Percentiles rank a stretch among this genome's conserved stretches.
Evolutionary conservation across 768 basidiomycete species (phyloP).

Genomic region (Pisolithus tinctorius): DNA sequence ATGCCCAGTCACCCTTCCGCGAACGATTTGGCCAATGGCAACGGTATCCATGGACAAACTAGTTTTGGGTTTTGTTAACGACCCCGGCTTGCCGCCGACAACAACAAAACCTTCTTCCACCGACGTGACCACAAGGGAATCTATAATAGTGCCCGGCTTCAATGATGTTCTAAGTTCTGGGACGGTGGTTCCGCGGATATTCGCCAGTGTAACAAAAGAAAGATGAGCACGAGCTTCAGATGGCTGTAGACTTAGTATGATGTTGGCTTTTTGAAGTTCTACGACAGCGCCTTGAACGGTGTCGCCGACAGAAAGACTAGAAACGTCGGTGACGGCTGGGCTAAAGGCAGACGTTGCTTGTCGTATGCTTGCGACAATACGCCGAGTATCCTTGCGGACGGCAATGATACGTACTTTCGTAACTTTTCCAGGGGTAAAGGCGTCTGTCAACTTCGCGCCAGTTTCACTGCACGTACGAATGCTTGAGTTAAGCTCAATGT

Average conservation of each 20-base stretch:
- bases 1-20: conserved; percentile 76
- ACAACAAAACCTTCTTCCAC: conserved; percentile 82
- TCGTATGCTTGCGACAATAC: conserved; percentile 80
- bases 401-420: conserved; percentile 76
- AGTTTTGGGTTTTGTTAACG: conserved; percentile 39
- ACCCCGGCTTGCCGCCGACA: conserved; percentile 66
- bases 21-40: conserved; percentile 63
- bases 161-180: conserved; percentile 58
- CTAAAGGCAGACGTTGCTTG: conserved; percentile 58
- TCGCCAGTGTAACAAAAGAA: conserved; percentile 85
- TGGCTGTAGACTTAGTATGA: conserved; percentile 65
- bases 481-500: neutral
- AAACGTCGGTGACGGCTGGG: conserved; percentile 52
- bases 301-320: conserved; percentile 70
- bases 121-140: conserved; percentile 82
- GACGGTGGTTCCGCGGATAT: conserved; percentile 59
- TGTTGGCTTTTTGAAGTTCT: conserved; percentile 83
- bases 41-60: conserved; percentile 61
- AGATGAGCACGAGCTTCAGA: conserved; percentile 70
- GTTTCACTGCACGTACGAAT: conserved; percentile 50
- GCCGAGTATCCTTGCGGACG: conserved; percentile 48
- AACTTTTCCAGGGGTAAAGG: conserved; percentile 76
- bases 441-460: conserved; percentile 45
- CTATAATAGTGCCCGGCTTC: conserved; percentile 61
- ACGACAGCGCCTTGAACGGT: conserved; percentile 62